These are phyloP conservation scores for Phascolomyces articulosus DNA, from an alignment of 371 early-diverging fungal genomes.

Conservation along the genomic window DNA sequence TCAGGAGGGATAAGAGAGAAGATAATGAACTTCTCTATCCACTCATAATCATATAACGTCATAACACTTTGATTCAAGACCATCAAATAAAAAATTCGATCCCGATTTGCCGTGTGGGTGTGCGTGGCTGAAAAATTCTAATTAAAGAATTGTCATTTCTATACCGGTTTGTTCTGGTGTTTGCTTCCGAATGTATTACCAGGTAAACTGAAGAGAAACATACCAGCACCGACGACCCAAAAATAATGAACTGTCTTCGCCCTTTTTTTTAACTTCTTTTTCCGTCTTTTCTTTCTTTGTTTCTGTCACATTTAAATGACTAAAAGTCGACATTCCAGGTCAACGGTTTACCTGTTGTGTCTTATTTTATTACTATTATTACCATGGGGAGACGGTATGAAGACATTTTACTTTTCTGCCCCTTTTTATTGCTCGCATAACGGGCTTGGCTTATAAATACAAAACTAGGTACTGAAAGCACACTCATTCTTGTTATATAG, in stretches of 20 bases:
- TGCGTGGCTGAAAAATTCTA: conserved; percentile 1
- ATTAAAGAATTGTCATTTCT: no score
- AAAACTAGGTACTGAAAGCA: background rate
- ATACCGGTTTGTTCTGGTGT: background rate
- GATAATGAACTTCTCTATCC: no score
- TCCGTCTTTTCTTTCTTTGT: background rate
- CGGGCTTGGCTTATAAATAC: no score
- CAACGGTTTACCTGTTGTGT: background rate
- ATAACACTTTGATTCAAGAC: no score
- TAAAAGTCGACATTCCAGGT: background rate
- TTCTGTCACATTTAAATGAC: background rate
- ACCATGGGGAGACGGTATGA: background rate
- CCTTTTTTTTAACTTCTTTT: background rate
- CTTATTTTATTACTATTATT: background rate
- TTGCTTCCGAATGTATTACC: conserved; percentile 1
- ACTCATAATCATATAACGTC: no score
- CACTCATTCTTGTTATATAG: conserved; percentile 9
- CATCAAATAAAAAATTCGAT: no score
- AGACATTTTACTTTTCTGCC: background rate
- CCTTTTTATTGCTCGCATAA: background rate
- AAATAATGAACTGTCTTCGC: no score
- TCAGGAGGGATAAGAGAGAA: no score
- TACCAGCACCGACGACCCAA: no score
- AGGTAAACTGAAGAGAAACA: background rate
- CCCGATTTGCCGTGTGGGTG: background rate